phyloP scores from a whole-genome alignment of 2,329 filamentous ascomycete species.

The Paraphoma sp. region DNA sequence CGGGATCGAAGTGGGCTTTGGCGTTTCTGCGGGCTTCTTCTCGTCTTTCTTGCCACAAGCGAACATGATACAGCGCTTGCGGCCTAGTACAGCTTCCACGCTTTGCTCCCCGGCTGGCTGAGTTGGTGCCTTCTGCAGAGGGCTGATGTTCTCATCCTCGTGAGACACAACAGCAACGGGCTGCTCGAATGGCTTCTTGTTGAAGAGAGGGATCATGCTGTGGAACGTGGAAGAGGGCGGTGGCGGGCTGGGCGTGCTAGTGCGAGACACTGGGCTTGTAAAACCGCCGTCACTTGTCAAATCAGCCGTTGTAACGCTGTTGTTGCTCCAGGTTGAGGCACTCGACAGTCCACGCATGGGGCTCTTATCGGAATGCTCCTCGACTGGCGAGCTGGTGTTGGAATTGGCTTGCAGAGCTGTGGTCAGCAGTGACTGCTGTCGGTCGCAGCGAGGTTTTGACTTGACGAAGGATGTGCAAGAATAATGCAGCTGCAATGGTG shows the following conservation, averaged over 20 bases:
- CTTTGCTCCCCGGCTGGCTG: constrained; percentile 58
- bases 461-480: constrained; percentile 56
- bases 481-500: constrained; percentile 45
- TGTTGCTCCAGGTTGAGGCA: constrained; percentile 77
- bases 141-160: constrained; percentile 42
- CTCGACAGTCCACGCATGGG: constrained; percentile 54
- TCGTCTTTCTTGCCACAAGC: constrained; percentile 70
- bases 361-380: constrained; percentile 50
- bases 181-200: constrained; percentile 47
- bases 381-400: constrained; percentile 43
- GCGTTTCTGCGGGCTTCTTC: constrained; percentile 43
- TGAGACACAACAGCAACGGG: constrained; percentile 47
- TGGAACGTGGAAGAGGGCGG: constrained; percentile 63
- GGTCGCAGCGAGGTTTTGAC: constrained; percentile 56
- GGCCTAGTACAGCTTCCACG: constrained; percentile 69
- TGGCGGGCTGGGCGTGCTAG: constrained; percentile 89
- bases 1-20: constrained; percentile 25
- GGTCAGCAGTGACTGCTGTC: constrained; percentile 84
- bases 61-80: constrained; percentile 92
- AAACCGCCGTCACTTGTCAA: constrained; percentile 93
- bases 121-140: constrained; percentile 29
- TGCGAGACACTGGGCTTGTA: constrained; percentile 82
- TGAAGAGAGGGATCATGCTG: constrained; percentile 44
- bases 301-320: constrained; percentile 85
- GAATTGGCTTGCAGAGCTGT: constrained; percentile 71